phyloP scores from a whole-genome alignment of 805 yeast species.

The Teunomyces barrocoloradensis region DNA sequence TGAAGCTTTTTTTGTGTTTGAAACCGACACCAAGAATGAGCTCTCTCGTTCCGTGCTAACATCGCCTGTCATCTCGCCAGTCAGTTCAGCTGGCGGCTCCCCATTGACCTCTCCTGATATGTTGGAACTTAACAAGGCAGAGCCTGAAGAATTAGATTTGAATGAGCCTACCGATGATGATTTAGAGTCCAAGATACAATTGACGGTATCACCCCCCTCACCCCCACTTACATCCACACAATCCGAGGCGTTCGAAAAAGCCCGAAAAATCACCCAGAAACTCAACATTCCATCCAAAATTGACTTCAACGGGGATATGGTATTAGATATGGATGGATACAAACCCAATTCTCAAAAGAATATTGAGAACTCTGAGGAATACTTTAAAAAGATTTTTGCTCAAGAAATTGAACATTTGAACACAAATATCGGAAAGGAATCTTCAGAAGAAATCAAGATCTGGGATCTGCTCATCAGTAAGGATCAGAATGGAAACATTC shows the following conservation, averaged over 20 bases:
- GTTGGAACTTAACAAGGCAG: slow-evolving; percentile 9
- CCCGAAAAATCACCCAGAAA: slow-evolving; percentile 60
- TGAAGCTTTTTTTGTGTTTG: slow-evolving; percentile 96
- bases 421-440: slow-evolving; percentile 12
- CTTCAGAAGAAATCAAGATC: slow-evolving; percentile 22
- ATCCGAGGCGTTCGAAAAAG: slow-evolving; percentile 53
- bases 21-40: slow-evolving; percentile 54
- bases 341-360: slow-evolving; percentile 76
- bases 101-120: slow-evolving; percentile 15
- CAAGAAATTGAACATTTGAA: slow-evolving; percentile 58
- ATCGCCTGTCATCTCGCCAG: slow-evolving; percentile 76
- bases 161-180: slow-evolving; percentile 14
- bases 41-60: slow-evolving; percentile 80
- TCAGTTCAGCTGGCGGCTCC: slow-evolving; percentile 55
- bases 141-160: slow-evolving; percentile 38
- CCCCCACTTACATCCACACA: slow-evolving; percentile 16
- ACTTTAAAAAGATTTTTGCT: slow-evolving; percentile 66
- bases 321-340: slow-evolving; percentile 94
- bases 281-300: slow-evolving; percentile 85
- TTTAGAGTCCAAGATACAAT: slow-evolving; percentile 28
- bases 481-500: slow-evolving; percentile 66
- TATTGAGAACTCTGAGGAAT: slow-evolving; percentile 70
- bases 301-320: slow-evolving; percentile 85
- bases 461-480: slow-evolving; percentile 43
- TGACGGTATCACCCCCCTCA: slow-evolving; percentile 14